Base-by-base conservation (phyloP, 2,329 filamentous ascomycete genomes). In the Fusarium napiforme region DNA sequence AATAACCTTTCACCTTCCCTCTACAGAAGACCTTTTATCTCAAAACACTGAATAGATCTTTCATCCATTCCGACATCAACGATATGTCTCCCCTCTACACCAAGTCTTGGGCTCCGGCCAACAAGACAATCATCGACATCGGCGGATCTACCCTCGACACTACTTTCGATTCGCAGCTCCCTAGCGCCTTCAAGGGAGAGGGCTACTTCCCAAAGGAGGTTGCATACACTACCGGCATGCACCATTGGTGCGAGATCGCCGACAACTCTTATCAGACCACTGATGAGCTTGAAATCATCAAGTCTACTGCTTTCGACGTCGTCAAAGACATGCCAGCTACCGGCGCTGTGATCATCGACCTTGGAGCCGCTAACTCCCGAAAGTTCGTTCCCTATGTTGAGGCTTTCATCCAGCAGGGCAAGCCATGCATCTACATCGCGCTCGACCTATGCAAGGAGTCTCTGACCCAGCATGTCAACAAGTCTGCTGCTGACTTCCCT, bases 201-300 rank as follows among this genome's bases (percentile, higher is more conserved):
- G 73, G 42, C 1, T 68, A 72, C 45, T 76, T 78, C 34, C 76
- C 76, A 5, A 76, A 78, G 72, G 76, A 78, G 26, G 14, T 78
- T 6, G 76, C 73, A 5, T 78, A 78, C 52, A 75, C 67, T 1
- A 28, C 42, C 1, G 72, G 68, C 0, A 78, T 78, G 76, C 60
- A 72, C 1, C 62, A 72, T 1, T 78, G 76, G 76, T 60, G 45
- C 2, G 34, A 58, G 0, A 73, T 78, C 2, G 67, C 76, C 5
- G 57, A 75, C 5, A 34, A 8, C 0, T 78, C 76, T 0, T 77
- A 77, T 30, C 77, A 78, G 23, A 78, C 77, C 0, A 50, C 63
- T 0, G 59, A 75, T 4, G 76, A 78, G 4, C 36, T 75, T 0
- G 1, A 19, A 0, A 76, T 78, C 23, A 78, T 78, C 40, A 7